These are phyloP conservation scores for Penicillium glabrum DNA, from an alignment of 2,329 filamentous ascomycete species.

Conservation along the genomic window DNA sequence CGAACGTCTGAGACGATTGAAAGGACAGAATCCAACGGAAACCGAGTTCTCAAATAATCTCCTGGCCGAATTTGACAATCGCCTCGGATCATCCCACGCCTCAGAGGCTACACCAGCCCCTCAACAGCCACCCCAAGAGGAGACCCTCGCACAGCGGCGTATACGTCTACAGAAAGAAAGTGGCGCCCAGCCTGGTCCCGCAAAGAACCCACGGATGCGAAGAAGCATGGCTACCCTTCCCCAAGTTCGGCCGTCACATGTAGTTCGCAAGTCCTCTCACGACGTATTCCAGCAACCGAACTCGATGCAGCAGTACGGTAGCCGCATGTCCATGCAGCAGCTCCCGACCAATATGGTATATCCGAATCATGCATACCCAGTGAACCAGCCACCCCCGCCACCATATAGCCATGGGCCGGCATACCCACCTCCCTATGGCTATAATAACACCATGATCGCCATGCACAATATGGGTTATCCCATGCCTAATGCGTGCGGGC, in stretches of 20 bases:
- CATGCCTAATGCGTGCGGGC: slow-evolving; percentile 23
- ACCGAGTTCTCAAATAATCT: slow-evolving; percentile 47
- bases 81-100: neutral
- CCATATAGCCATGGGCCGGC: slow-evolving; percentile 26
- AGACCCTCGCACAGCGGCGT: slow-evolving; percentile 49
- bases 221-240: slow-evolving; percentile 53
- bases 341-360: slow-evolving; percentile 24
- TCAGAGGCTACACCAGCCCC: slow-evolving; percentile 9
- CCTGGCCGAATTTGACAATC: slow-evolving; percentile 39
- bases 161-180: slow-evolving; percentile 46
- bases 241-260: slow-evolving; percentile 50
- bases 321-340: slow-evolving; percentile 34
- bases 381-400: slow-evolving; percentile 20
- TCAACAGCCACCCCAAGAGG: slow-evolving; percentile 34
- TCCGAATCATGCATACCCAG: slow-evolving; percentile 15
- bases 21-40: slow-evolving; percentile 33
- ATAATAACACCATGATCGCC: slow-evolving; percentile 28
- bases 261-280: slow-evolving; percentile 27
- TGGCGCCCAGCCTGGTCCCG: slow-evolving; percentile 17
- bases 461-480: slow-evolving; percentile 29
- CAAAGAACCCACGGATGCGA: slow-evolving; percentile 33
- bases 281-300: slow-evolving; percentile 19
- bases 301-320: slow-evolving; percentile 19
- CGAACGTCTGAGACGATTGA: slow-evolving; percentile 44
- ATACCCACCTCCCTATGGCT: slow-evolving; percentile 23